Evolutionary conservation across 192 early-diverging fungal genomes (phyloP), one percentile per base, ranked within the genome.

Genomic region (Backusella psychrophila): DNA sequence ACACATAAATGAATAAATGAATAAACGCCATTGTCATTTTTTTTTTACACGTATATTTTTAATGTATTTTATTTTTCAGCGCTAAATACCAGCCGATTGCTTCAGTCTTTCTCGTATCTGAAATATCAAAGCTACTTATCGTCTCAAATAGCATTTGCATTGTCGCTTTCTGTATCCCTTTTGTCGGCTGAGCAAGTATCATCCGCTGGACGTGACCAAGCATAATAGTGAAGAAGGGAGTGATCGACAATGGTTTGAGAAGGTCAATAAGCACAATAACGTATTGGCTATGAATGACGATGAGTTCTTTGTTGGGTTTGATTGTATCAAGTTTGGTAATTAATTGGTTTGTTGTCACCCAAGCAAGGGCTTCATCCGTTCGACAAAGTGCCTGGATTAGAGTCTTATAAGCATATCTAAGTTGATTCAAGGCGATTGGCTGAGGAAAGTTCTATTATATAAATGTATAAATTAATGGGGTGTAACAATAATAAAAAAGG

Each of bases 311-410:
- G 12, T 77, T 59, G 21, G 66, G n/a, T 42, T 33, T 49, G 39
- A 75, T 42, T 3, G 21, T 23, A 34, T 84, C 78, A 33, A 87
- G 82, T 69, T 78, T 83, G 35, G 80, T 69, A 34, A 86, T 49
- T 17, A 87, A 46, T 21, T 75, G 81, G 59, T 84, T 77, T 8
- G 87, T 81, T 66, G 83, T 86, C 19, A 85, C 76, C 86, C 83
- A 89, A 11, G 82, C 85, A 33, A 87, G 63, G 3, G 84, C 79
- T 59, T 87, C 83, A 56, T 89, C 88, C 0, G 79, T 84, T 44
- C 80, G 77, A n/a, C 82, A 85, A 12, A 87, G 66, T 6, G 84
- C 80, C 38, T 81, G 78, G 15, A 84, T 80, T 80, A 89, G 80
- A 63, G 82, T 82, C 15, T 78, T 85, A 63, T 83, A 89, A 12